Evolutionary conservation across 176 grass and related monocot species (phyloP), one percentile per base, ranked within the genome.

Genomic region (Avena atlantica): DNA sequence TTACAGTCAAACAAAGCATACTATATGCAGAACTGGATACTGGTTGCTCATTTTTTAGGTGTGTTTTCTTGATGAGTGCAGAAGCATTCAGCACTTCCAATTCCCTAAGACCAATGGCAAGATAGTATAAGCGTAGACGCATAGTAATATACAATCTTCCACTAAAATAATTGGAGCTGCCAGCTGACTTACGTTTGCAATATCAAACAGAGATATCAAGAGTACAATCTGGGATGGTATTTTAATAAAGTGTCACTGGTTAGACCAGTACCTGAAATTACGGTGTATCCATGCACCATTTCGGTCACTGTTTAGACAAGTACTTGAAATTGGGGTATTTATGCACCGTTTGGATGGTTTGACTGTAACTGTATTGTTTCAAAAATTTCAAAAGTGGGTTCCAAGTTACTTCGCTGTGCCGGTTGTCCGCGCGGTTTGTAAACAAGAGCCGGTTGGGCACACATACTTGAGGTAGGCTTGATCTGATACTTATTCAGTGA

Each of bases 31-130:
- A 50, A 62, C 15, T 19, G 74, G 16, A 78, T 63, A 7, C 34
- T 56, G 31, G 63, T 72, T 76, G 47, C 64, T 52, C n/a, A 10
- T 86, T 70, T 44, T 27, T 50, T 70, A 61, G 48, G 37, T 69
- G 70, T 76, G 57, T 71, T 84, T 52, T 70, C 53, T 70, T 58
- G 52, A 51, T 59, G 62, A 78, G 36, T 84, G 3, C 59, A 88
- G 55, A 63, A 73, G 51, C 47, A 80, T 40, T 72, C 29, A 71
- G 31, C 71, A 78, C 5, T 82, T 19, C 77, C 48, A 76, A 37
- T 17, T 25, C 48, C 48, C 48, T 12, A 85, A 56, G 57, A 65
- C 67, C 48, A 56, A 66, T 24, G 88, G 27, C 17, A 55, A 49
- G 8, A 19, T 23, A 47, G 23, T 55, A 86, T 86, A 53, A 70